A percentile compares a stretch with the other conserved stretches of the same genome.
Evolutionary conservation across 2,329 filamentous ascomycete genomes (phyloP).

Genomic region (Cercospora citrullina): DNA sequence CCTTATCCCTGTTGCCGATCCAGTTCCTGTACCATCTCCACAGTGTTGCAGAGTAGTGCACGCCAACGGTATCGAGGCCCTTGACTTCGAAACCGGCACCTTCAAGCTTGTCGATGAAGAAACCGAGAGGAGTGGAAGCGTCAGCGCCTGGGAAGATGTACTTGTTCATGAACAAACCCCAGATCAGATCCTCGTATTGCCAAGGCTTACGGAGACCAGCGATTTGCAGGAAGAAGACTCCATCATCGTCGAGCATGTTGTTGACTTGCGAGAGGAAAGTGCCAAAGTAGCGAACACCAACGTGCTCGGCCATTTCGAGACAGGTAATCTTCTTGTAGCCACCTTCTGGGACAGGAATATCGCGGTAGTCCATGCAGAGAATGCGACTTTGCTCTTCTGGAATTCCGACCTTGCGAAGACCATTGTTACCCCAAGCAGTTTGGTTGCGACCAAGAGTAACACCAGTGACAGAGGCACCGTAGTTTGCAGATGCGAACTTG

Average conservation of each 20-base stretch:
- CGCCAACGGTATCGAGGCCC: slow-evolving; percentile 86
- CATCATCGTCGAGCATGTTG: slow-evolving; percentile 95
- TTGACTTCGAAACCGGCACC: slow-evolving; percentile 88
- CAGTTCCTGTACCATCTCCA: slow-evolving; percentile 99
- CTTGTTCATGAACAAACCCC: slow-evolving; percentile 99
- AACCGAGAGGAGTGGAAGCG: slow-evolving; percentile 88
- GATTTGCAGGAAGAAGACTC: slow-evolving; percentile 93
- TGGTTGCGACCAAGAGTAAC: slow-evolving; percentile 95
- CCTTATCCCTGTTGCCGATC: slow-evolving; percentile 89
- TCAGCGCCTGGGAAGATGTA: slow-evolving; percentile 98
- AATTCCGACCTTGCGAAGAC: slow-evolving; percentile 77
- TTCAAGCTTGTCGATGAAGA: slow-evolving; percentile 82
- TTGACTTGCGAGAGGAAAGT: slow-evolving; percentile 82
- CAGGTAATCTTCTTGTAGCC: slow-evolving; percentile 92
- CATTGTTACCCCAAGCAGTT: slow-evolving; percentile 93
- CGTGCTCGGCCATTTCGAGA: slow-evolving; percentile 98
- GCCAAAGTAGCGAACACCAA: slow-evolving; percentile 85
- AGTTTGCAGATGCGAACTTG: slow-evolving; percentile 89
- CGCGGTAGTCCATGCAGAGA: slow-evolving; percentile 95
- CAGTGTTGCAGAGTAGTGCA: slow-evolving; percentile 94
- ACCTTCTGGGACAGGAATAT: slow-evolving; percentile 76
- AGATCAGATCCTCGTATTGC: slow-evolving; percentile 97
- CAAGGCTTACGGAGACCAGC: slow-evolving; percentile 90
- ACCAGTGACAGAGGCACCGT: slow-evolving; percentile 81
- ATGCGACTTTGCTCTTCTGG: slow-evolving; percentile 86